Evolutionary conservation across 2,329 filamentous ascomycete species (phyloP).

Genomic region (Hymenoscyphus infarciens): DNA sequence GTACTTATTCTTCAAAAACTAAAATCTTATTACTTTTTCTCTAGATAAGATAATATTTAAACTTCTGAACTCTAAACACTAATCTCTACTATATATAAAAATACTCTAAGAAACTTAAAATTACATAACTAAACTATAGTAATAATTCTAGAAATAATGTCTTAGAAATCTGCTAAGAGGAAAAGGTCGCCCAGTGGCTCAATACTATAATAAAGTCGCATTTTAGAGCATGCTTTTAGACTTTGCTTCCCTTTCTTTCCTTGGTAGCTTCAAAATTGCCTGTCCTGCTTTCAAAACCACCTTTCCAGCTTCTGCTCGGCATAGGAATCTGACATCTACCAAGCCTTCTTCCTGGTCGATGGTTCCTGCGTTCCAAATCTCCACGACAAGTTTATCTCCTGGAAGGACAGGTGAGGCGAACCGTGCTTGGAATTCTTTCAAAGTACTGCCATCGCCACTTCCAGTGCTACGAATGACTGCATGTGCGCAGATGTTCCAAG

Average conservation of each 20-base stretch:
- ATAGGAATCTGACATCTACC: constrained; percentile 77
- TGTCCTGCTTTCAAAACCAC: constrained; percentile 79
- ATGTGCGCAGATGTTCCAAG: constrained; percentile 75
- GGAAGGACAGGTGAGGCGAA: constrained; percentile 83
- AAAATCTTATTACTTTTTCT: no score
- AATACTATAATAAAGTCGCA: no score
- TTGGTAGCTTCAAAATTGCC: constrained; percentile 44
- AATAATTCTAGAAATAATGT: no score
- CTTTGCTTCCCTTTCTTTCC: neutral
- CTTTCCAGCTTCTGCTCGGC: constrained; percentile 73
- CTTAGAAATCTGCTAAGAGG: no score
- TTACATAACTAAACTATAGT: no score
- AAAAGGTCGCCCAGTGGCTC: no score
- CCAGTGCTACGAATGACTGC: constrained; percentile 67
- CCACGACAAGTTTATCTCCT: constrained; percentile 72
- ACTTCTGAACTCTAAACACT: no score
- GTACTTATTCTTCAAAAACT: no score
- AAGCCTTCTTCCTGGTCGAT: constrained; percentile 64
- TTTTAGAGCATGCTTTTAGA: neutral
- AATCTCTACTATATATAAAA: no score
- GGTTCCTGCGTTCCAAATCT: constrained; percentile 65
- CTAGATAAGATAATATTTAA: no score
- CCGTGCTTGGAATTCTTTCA: constrained; percentile 83
- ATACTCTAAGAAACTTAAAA: no score
- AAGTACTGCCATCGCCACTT: constrained; percentile 68